Conservation (phyloP, 495 filamentous ascomycete species). For the Talaromyces ruber region DNA sequence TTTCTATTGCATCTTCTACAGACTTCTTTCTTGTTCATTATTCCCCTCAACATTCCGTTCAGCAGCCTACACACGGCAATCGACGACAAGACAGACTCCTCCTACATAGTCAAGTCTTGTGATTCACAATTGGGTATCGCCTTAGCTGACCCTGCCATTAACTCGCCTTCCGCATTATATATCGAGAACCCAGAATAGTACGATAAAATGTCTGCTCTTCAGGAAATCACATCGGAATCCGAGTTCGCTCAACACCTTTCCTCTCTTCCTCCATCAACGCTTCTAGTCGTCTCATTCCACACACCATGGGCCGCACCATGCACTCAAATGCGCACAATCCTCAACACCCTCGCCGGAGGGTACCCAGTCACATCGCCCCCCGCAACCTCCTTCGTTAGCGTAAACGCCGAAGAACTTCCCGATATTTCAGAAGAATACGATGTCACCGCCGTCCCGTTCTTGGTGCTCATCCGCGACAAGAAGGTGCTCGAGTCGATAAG, state of each 20-base stretch:
- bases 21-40: background rate
- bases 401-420: constrained; percentile 84
- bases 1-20: background rate
- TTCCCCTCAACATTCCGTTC: background rate
- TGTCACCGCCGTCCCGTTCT: constrained; percentile 86
- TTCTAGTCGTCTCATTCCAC: constrained; percentile 85
- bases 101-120: background rate
- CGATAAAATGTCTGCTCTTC: constrained; percentile 57
- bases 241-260: constrained; percentile 59
- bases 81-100: background rate
- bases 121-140: constrained; percentile 7
- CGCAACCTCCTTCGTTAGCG: constrained; percentile 68
- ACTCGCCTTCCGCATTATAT: background rate
- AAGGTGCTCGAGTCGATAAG: constrained; percentile 71
- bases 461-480: constrained; percentile 67
- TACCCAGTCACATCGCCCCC: constrained; percentile 60
- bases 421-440: constrained; percentile 85
- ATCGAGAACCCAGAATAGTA: background rate
- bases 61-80: background rate
- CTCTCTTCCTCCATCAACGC: constrained; percentile 54
- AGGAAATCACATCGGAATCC: constrained; percentile 59
- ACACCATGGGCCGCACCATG: constrained; percentile 96
- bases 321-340: constrained; percentile 82
- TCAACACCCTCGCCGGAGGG: constrained; percentile 73
- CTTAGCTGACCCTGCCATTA: constrained; percentile 4